A percentile compares a stretch with the other conserved stretches of the same genome.
These are phyloP conservation scores for Murraya koenigii DNA, from an alignment of 345 rosid species.

Conservation along the genomic window DNA sequence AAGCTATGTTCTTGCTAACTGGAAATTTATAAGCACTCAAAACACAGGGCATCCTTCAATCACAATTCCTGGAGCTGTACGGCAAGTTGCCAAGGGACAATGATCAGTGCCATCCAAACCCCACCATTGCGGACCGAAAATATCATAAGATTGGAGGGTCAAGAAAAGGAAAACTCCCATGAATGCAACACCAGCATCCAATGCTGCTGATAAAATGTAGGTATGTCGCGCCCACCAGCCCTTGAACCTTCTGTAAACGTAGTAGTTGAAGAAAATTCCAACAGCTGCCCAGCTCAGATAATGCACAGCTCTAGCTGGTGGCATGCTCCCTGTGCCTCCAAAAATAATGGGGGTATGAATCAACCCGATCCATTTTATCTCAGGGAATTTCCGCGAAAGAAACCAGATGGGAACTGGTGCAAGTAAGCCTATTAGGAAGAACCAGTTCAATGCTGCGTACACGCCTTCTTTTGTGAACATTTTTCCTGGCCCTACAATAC, in stretches of 20 bases:
- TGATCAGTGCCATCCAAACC: slow-evolving; percentile 42
- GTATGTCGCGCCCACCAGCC: slow-evolving; percentile 55
- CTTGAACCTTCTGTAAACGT: slow-evolving; percentile 31
- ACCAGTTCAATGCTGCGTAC: slow-evolving; percentile 49
- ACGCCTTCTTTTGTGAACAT: slow-evolving; percentile 37
- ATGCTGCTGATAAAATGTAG: slow-evolving; percentile 47
- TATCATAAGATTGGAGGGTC: slow-evolving; percentile 28
- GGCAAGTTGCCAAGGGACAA: slow-evolving; percentile 44
- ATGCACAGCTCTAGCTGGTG: slow-evolving; percentile 38
- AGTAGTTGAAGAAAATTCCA: slow-evolving; percentile 35
- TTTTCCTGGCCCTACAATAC: slow-evolving; percentile 43
- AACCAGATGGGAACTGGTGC: slow-evolving; percentile 46
- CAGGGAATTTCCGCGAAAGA: slow-evolving; percentile 31
- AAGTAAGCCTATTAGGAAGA: slow-evolving; percentile 48
- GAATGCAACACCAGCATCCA: slow-evolving; percentile 62
- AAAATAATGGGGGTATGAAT: slow-evolving; percentile 42
- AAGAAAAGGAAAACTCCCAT: slow-evolving; percentile 37
- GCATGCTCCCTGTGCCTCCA: slow-evolving; percentile 32
- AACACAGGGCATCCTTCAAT: slow-evolving; percentile 41
- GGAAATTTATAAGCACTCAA: background rate
- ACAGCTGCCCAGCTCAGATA: slow-evolving; percentile 35
- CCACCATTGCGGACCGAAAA: slow-evolving; percentile 49
- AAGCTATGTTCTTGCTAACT: background rate
- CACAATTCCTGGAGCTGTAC: slow-evolving; percentile 39
- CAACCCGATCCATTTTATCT: slow-evolving; percentile 37